phyloP scores from a whole-genome alignment of 257 asterid genomes.

The Eucommia ulmoides region DNA sequence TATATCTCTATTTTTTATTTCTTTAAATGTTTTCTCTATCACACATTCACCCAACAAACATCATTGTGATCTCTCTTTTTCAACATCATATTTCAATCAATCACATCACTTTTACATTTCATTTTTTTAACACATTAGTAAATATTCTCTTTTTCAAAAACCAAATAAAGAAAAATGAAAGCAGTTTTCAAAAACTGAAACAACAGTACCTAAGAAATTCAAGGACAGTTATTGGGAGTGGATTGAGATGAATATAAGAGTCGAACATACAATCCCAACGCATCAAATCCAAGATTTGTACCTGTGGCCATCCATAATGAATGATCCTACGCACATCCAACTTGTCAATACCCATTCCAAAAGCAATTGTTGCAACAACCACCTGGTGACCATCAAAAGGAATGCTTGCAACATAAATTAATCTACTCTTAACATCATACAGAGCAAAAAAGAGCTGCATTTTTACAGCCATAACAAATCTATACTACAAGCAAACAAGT shows the following conservation, averaged over 20 bases:
- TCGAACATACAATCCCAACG: background rate
- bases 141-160: too few species aligned
- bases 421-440: constrained; percentile 1
- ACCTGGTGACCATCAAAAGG: constrained; percentile 33
- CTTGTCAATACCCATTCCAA: constrained; percentile 90
- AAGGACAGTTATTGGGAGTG: too few species aligned
- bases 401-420: constrained; percentile 5
- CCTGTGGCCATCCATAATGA: constrained; percentile 96
- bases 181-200: too few species aligned
- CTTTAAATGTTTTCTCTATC: too few species aligned
- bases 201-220: too few species aligned
- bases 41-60: too few species aligned
- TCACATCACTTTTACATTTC: too few species aligned
- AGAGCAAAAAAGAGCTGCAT: background rate
- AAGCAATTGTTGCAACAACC: constrained; percentile 79
- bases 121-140: too few species aligned
- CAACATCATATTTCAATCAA: too few species aligned
- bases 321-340: constrained; percentile 58
- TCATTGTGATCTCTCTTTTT: too few species aligned
- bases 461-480: background rate
- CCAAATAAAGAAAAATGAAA: too few species aligned
- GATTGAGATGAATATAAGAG: background rate
- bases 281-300: constrained; percentile 5
- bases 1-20: too few species aligned
- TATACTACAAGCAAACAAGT: background rate